Evolutionary conservation across 768 basidiomycete genomes (phyloP).

Genomic region (Russula sp.): DNA sequence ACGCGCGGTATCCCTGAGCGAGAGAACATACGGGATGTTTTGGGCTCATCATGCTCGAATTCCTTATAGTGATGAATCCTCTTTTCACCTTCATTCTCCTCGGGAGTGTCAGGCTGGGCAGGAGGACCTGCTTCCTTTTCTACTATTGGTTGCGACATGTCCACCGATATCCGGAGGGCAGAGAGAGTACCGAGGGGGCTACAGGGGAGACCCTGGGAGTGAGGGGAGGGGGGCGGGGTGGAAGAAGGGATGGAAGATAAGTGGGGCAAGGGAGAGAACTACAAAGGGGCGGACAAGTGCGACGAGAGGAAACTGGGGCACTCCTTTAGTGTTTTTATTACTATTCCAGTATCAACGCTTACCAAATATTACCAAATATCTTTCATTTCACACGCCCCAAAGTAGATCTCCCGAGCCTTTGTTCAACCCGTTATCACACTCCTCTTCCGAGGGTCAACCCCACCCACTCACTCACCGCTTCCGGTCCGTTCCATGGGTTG

Average conservation of each 20-base stretch:
- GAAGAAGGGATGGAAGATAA: constrained; percentile 22
- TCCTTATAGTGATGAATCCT: constrained; percentile 87
- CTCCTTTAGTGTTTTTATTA: neutral
- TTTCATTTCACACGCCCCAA: neutral
- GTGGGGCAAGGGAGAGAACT: constrained; percentile 25
- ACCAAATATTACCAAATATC: constrained; percentile 20
- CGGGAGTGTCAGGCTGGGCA: constrained; percentile 38
- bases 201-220: constrained; percentile 19
- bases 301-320: neutral
- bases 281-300: neutral
- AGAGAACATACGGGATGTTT: constrained; percentile 55
- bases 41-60: constrained; percentile 63
- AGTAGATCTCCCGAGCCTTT: too few species aligned
- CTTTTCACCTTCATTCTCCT: constrained; percentile 31
- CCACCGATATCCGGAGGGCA: neutral
- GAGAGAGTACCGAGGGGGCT: neutral
- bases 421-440: too few species aligned
- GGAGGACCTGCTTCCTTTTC: constrained; percentile 65
- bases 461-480: neutral
- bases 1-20: neutral
- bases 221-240: constrained; percentile 11
- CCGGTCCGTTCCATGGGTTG: neutral
- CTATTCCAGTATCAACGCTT: neutral
- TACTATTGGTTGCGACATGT: constrained; percentile 39
- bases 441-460: too few species aligned